These are phyloP conservation scores for Cyberlindnera galapagoensis DNA, from an alignment of 805 yeast genomes.

Conservation along the genomic window DNA sequence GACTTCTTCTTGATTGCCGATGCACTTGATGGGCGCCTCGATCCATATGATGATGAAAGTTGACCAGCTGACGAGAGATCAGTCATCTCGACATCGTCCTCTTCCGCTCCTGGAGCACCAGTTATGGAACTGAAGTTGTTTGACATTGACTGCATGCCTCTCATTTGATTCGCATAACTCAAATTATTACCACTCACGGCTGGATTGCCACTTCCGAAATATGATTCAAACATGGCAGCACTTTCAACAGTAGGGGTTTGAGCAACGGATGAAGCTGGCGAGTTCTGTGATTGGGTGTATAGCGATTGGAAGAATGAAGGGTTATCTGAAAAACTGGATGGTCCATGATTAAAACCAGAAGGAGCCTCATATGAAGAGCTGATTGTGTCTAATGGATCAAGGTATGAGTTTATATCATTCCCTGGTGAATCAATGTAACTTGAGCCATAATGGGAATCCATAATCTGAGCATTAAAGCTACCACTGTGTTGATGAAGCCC, in stretches of 20 bases:
- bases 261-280: constrained; percentile 21
- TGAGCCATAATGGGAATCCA: constrained; percentile 14
- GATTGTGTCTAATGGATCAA: constrained; percentile 23
- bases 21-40: constrained; percentile 16
- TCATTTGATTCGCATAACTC: constrained; percentile 21
- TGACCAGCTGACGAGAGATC: constrained; percentile 6
- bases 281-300: constrained; percentile 13
- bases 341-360: constrained; percentile 14
- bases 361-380: constrained; percentile 23
- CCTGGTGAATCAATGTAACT: constrained; percentile 22
- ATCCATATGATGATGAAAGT: constrained; percentile 16
- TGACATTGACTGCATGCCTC: constrained; percentile 16
- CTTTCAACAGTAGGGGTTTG: constrained; percentile 21
- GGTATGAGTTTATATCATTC: constrained; percentile 18
- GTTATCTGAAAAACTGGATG: constrained; percentile 16
- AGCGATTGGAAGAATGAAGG: constrained; percentile 16
- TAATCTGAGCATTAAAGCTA: too few species aligned
- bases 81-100: constrained; percentile 9
- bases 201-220: constrained; percentile 12
- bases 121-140: constrained; percentile 6
- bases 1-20: constrained; percentile 22
- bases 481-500: constrained; percentile 7
- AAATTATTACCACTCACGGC: constrained; percentile 6
- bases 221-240: constrained; percentile 22
- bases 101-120: constrained; percentile 2